Evolutionary conservation across 371 early-diverging fungal species (phyloP).

Genomic region (Syncephalastrum racemosum): DNA sequence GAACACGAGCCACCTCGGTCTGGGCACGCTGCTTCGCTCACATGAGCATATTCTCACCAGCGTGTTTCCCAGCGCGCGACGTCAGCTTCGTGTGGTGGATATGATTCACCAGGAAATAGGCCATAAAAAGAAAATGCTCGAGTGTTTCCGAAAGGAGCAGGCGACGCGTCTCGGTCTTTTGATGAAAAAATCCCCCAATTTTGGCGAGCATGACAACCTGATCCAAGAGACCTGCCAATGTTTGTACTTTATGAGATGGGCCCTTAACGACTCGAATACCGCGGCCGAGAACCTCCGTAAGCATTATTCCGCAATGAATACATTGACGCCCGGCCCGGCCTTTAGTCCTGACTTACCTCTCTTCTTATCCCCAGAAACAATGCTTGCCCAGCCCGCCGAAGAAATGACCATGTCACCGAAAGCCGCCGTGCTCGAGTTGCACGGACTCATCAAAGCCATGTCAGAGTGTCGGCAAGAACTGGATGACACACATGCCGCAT

Average conservation of each 20-base stretch:
- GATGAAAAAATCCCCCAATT: conserved; percentile 34
- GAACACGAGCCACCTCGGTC: conserved; percentile 17
- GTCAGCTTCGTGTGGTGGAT: conserved; percentile 48
- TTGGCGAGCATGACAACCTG: conserved; percentile 4
- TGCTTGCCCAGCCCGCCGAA: not conserved
- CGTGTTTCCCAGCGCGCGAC: conserved; percentile 36
- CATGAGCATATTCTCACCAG: conserved; percentile 27
- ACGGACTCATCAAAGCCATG: conserved; percentile 14
- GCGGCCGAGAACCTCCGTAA: not conserved
- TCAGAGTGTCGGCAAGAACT: conserved; percentile 16
- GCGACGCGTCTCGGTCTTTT: conserved; percentile 66
- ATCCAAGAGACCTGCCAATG: conserved; percentile 9
- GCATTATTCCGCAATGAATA: not conserved
- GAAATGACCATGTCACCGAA: not conserved
- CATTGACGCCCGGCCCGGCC: too few species aligned
- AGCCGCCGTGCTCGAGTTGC: not conserved
- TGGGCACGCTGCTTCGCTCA: conserved; percentile 22
- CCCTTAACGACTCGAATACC: not conserved
- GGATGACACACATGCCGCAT: conserved; percentile 16
- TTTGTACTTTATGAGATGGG: conserved; percentile 16
- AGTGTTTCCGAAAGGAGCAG: conserved; percentile 53
- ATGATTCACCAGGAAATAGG: conserved; percentile 63
- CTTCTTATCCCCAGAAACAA: too few species aligned
- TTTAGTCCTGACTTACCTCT: too few species aligned
- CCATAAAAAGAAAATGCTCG: conserved; percentile 53